Percentiles rank a stretch among this genome's conserved stretches.
Evolutionary conservation across 1,284 basidiomycete species (phyloP).

Genomic region (Tilletia indica): DNA sequence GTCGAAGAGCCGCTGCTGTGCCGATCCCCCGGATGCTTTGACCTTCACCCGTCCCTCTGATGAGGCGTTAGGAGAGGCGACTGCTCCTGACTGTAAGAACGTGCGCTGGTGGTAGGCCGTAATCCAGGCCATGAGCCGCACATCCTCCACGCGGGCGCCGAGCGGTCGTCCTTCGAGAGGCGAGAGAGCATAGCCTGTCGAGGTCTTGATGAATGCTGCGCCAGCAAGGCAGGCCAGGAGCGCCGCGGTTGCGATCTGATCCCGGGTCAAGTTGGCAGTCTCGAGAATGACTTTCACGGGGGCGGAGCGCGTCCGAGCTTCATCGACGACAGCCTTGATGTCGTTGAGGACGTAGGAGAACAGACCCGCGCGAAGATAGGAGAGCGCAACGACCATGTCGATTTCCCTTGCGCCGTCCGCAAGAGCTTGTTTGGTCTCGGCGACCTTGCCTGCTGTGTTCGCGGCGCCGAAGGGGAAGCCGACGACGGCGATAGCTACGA

Average conservation of each 20-base stretch:
- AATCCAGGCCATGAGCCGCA: constrained; percentile 44
- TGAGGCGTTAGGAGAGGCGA: constrained; percentile 19
- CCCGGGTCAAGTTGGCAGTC: constrained; percentile 36
- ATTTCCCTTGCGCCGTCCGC: constrained; percentile 42
- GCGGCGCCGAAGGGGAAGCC: constrained; percentile 40
- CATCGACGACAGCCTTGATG: constrained; percentile 34
- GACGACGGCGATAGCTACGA: constrained; percentile 36
- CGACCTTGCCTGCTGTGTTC: constrained; percentile 35
- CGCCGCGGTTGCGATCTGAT: constrained; percentile 36
- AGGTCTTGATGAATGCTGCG: constrained; percentile 47
- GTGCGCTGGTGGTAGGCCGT: constrained; percentile 12
- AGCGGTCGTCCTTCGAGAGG: constrained; percentile 19
- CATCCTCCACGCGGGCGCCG: constrained; percentile 41
- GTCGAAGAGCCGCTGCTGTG: constrained; percentile 29
- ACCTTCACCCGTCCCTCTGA: constrained; percentile 33
- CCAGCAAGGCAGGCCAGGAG: constrained; percentile 44
- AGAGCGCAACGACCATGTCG: constrained; percentile 37
- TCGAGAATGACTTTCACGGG: constrained; percentile 50
- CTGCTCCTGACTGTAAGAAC: not conserved
- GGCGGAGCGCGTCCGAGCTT: constrained; percentile 21
- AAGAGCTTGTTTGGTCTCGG: constrained; percentile 34
- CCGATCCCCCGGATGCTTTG: constrained; percentile 47
- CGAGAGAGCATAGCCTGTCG: constrained; percentile 40
- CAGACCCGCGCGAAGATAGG: constrained; percentile 20
- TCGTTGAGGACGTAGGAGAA: constrained; percentile 37